A percentile compares a stretch with the other conserved stretches of the same genome.
Evolutionary conservation across 169 alveolate species (phyloP).

Genomic region (Cryptosporidium tyzzeri): DNA sequence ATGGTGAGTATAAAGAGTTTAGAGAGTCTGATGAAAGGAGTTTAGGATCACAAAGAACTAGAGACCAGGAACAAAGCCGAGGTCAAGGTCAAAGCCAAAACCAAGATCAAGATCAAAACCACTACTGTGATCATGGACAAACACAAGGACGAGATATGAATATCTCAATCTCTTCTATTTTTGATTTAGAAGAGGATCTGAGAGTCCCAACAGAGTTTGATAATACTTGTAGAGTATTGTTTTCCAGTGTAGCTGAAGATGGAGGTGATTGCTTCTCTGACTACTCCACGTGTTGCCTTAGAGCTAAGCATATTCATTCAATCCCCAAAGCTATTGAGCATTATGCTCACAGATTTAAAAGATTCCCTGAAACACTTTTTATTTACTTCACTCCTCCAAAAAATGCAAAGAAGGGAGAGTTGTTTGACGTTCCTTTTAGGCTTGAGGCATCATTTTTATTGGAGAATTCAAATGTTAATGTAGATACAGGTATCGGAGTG

Average conservation of each 20-base stretch:
- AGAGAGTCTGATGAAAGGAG: neutral
- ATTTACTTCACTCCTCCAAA: slow-evolving; percentile 87
- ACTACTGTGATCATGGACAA: neutral
- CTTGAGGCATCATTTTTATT: slow-evolving; percentile 85
- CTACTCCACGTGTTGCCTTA: slow-evolving; percentile 76
- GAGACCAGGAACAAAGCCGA: neutral
- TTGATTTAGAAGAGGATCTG: slow-evolving; percentile 48
- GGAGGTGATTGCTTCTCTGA: slow-evolving; percentile 81
- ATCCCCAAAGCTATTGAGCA: slow-evolving; percentile 87
- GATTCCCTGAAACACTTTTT: slow-evolving; percentile 88
- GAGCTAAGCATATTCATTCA: slow-evolving; percentile 79
- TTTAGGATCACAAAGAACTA: neutral
- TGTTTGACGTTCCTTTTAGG: slow-evolving; percentile 89
- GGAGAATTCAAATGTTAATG: slow-evolving; percentile 26
- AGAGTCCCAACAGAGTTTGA: slow-evolving; percentile 78
- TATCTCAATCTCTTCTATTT: slow-evolving; percentile 42
- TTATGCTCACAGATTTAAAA: slow-evolving; percentile 82
- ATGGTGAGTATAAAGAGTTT: neutral
- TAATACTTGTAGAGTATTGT: slow-evolving; percentile 81
- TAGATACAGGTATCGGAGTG: slow-evolving; percentile 26
- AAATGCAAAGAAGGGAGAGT: slow-evolving; percentile 90
- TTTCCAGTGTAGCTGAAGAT: slow-evolving; percentile 82
- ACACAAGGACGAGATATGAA: neutral
- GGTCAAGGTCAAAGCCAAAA: neutral
- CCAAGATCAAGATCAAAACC: neutral